phyloP scores from a whole-genome alignment of 441 rosid species.

The Erodium moschatum region DNA sequence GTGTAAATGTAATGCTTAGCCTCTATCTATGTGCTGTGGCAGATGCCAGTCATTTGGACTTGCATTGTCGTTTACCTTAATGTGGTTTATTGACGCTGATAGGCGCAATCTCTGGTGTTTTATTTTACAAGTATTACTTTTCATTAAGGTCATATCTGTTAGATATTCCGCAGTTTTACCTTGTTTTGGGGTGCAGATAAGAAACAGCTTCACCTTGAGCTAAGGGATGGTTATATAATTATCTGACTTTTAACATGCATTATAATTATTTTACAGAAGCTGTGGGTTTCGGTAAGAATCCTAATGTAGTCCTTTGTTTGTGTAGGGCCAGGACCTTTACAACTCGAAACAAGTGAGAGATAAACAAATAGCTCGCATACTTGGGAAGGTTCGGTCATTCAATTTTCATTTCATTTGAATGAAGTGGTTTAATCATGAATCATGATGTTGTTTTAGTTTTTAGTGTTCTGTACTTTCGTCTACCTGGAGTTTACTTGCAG shows the following conservation, averaged over 20 bases:
- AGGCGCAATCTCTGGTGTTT: not conserved
- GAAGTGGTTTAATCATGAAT: not conserved
- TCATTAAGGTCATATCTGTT: not conserved
- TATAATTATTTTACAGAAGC: not conserved
- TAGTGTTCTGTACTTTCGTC: not conserved
- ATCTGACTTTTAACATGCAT: not conserved
- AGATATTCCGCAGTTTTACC: not conserved
- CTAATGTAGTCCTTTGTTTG: constrained; percentile 13
- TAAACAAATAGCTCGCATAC: constrained; percentile 84
- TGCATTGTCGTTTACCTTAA: not conserved
- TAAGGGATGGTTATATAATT: not conserved
- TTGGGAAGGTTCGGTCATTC: constrained; percentile 69
- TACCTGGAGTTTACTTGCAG: not conserved
- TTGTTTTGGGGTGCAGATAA: not conserved
- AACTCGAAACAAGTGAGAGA: constrained; percentile 83
- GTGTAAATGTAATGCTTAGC: not conserved
- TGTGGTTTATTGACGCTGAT: not conserved
- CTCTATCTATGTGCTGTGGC: not conserved
- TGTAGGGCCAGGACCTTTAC: constrained; percentile 72
- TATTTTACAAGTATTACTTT: not conserved
- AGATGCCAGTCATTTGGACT: not conserved
- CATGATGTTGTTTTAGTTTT: not conserved
- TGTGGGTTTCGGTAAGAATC: not conserved
- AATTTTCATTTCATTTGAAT: constrained; percentile 2
- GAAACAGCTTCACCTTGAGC: not conserved